Conservation (phyloP, 2,329 filamentous ascomycete species). For the Exophiala aquamarina region DNA sequence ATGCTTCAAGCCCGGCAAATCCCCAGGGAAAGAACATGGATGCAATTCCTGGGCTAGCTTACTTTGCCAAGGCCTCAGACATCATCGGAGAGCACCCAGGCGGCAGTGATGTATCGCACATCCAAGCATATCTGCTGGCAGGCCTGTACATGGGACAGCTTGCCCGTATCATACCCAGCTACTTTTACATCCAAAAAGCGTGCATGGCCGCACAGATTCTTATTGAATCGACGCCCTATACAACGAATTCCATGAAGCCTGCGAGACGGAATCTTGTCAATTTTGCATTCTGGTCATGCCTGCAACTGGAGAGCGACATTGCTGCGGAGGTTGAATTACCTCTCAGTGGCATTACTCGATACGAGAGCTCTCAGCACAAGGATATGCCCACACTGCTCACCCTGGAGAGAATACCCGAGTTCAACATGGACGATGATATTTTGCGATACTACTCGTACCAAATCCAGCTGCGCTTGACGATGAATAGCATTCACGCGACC, state of each 20-base stretch:
- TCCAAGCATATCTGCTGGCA: conserved; percentile 80
- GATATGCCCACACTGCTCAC: conserved; percentile 23
- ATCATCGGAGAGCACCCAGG: conserved; percentile 81
- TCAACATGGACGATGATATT: conserved; percentile 14
- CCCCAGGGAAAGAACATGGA: conserved; percentile 70
- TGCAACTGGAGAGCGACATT: conserved; percentile 93
- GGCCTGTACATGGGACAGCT: conserved; percentile 88
- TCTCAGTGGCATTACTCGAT: conserved; percentile 58
- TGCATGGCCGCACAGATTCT: conserved; percentile 67
- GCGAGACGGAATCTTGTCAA: conserved; percentile 55
- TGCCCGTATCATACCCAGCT: conserved; percentile 83
- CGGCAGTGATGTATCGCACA: conserved; percentile 76
- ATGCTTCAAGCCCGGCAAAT: conserved; percentile 18
- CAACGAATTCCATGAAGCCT: conserved; percentile 17
- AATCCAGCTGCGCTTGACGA: conserved; percentile 54
- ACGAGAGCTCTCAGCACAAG: conserved; percentile 46
- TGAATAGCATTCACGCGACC: conserved; percentile 33
- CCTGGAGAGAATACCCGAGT: conserved; percentile 17
- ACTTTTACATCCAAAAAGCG: conserved; percentile 65
- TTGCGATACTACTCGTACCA: conserved; percentile 59
- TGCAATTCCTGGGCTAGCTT: conserved; percentile 82
- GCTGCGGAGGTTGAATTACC: conserved; percentile 77
- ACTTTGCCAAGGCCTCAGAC: conserved; percentile 82
- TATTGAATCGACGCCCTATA: conserved; percentile 58
- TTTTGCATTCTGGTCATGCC: conserved; percentile 87